Base-by-base conservation (phyloP, 2,329 filamentous ascomycete genomes). In the Dothideomycetes sp. region DNA sequence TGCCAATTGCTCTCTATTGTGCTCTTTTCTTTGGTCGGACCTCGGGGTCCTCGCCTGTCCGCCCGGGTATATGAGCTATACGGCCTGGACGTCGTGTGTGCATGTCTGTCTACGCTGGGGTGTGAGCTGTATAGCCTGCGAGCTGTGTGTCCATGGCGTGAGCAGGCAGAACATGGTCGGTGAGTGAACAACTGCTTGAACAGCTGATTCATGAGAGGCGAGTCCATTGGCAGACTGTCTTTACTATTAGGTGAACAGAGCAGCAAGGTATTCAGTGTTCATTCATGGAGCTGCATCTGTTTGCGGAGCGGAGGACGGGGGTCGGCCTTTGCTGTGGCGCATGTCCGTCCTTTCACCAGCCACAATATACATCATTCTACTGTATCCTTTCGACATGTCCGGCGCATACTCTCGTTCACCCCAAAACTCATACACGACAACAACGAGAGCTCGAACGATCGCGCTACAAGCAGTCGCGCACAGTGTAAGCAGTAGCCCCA, bases 111-210 rank as follows among this genome's bases (percentile, higher is more conserved):
- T n/a, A n/a, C n/a, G n/a, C n/a, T n/a, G n/a, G n/a, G n/a, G n/a
- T n/a, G n/a, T n/a, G 45, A 34, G 32, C 34, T 39, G 17, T 43
- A 37, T 10, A 32, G 40, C 19, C 36, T 30, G 37, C 42, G 31
- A 10, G 38, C 39, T 11, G 38, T 41, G 43, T 32, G 36, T 34
- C 41, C 30, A 17, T 41, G 42, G 19, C 24, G 42, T 1, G 37
- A 18, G 65, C 48, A 72, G 60, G 69, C 66, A 53, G 73, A 70
- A 55, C 79, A 82, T 36, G 77, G 70, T 35, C 76, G 75, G 54
- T 88, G 84, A 33, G 77, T 77, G 53, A 94, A 93, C 31, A 96
- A 75, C 66, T 86, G 84, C 53, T 83, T 77, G 55, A 95, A 89
- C 56, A 94, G 72, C 57, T 81, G 81, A 36, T 76, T 76, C 49